phyloP scores from a whole-genome alignment of 306 rosid species.

The Fagus sylvatica region DNA sequence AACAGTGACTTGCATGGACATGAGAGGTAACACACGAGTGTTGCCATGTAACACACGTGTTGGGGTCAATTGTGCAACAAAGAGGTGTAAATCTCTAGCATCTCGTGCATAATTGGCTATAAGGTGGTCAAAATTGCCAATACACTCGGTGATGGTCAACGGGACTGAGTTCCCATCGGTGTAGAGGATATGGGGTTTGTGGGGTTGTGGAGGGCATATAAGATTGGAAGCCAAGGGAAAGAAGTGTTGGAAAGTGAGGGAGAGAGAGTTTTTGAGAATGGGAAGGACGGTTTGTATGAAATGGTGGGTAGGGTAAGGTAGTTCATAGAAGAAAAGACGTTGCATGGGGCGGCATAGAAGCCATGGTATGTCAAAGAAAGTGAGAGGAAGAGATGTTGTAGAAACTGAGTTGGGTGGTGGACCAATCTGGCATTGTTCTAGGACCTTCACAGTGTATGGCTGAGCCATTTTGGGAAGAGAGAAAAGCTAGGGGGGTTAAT shows the following conservation, averaged over 20 bases:
- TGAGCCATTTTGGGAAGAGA: not conserved
- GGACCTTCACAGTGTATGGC: not conserved
- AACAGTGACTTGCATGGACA: conserved; percentile 32
- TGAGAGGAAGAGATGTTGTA: conserved; percentile 30
- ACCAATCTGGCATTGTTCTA: conserved; percentile 16
- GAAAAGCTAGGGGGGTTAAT: not conserved
- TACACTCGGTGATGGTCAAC: conserved; percentile 20
- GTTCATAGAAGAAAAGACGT: conserved; percentile 39
- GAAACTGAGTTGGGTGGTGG: conserved; percentile 34
- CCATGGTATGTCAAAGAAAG: conserved; percentile 48
- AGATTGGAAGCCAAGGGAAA: conserved; percentile 33
- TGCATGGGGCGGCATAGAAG: conserved; percentile 5
- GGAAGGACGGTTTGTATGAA: conserved; percentile 35
- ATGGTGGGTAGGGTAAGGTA: conserved; percentile 24
- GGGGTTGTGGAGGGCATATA: conserved; percentile 20
- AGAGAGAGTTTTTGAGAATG: conserved; percentile 40
- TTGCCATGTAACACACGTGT: not conserved
- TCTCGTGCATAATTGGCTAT: conserved; percentile 15
- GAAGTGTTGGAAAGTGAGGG: conserved; percentile 42
- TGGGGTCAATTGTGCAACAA: conserved; percentile 11
- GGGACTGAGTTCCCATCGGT: not conserved
- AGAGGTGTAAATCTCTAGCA: conserved; percentile 20
- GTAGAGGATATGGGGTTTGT: conserved; percentile 26
- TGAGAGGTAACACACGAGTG: conserved; percentile 11
- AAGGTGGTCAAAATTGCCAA: conserved; percentile 11